These are phyloP conservation scores for Calvatia gigantea DNA, from an alignment of 768 basidiomycete species.

Conservation along the genomic window DNA sequence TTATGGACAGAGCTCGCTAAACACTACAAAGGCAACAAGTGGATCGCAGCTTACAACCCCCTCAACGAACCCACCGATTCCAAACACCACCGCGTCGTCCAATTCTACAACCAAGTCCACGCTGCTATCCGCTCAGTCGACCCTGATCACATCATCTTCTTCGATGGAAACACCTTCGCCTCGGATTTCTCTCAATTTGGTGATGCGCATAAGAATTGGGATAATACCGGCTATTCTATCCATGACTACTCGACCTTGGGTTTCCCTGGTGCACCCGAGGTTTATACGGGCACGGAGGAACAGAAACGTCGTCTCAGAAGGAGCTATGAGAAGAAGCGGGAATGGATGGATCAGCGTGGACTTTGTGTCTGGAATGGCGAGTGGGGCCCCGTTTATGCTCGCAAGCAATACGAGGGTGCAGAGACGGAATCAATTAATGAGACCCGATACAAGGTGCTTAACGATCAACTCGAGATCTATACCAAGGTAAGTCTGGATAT, in stretches of 20 bases:
- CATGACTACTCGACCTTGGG: conserved; percentile 78
- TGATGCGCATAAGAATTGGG: conserved; percentile 57
- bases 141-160: conserved; percentile 68
- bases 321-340: conserved; percentile 70
- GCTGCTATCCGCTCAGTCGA: conserved; percentile 70
- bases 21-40: conserved; percentile 74
- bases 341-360: conserved; percentile 69
- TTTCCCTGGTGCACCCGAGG: conserved; percentile 58
- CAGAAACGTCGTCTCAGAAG: conserved; percentile 49
- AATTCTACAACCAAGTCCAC: conserved; percentile 68
- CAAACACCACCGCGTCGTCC: conserved; percentile 57
- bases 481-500: conserved; percentile 43
- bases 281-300: conserved; percentile 48
- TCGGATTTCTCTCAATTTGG: conserved; percentile 74
- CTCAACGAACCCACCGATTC: conserved; percentile 82
- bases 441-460: conserved; percentile 58
- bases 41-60: conserved; percentile 87
- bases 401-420: conserved; percentile 54
- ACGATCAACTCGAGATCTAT: conserved; percentile 74
- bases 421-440: conserved; percentile 66
- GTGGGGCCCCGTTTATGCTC: conserved; percentile 80
- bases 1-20: conserved; percentile 74
- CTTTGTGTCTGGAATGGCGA: conserved; percentile 80
- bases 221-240: conserved; percentile 73
- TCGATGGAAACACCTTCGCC: conserved; percentile 84